Percentiles rank a stretch among this genome's conserved stretches.
These are phyloP conservation scores for Aurifilum marmelostoma DNA, from an alignment of 2,329 filamentous ascomycete genomes.

Conservation along the genomic window DNA sequence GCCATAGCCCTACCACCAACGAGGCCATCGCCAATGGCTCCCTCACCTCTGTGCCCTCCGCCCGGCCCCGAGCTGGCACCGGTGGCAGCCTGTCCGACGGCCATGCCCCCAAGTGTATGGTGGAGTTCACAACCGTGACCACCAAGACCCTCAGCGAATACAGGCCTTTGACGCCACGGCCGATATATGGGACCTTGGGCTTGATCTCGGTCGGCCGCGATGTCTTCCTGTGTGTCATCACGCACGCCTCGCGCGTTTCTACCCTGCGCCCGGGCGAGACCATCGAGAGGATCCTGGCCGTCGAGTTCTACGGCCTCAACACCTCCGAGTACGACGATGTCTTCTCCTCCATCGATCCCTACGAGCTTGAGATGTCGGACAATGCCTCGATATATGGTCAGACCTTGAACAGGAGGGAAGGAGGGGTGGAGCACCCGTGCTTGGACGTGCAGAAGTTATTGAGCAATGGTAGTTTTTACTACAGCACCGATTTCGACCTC, in stretches of 20 bases:
- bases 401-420: conserved; percentile 66
- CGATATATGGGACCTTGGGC: conserved; percentile 84
- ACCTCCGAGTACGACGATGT: conserved; percentile 84
- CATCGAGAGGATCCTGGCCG: conserved; percentile 81
- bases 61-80: conserved; percentile 44
- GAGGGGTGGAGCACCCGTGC: conserved; percentile 82
- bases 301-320: conserved; percentile 93
- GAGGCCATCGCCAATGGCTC: conserved; percentile 63
- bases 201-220: conserved; percentile 82
- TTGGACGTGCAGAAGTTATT: conserved; percentile 88
- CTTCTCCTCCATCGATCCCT: conserved; percentile 53
- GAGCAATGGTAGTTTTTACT: conserved; percentile 94
- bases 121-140: conserved; percentile 75
- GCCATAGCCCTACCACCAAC: conserved; percentile 70
- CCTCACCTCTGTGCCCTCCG: conserved; percentile 55
- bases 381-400: conserved; percentile 52
- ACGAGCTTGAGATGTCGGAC: conserved; percentile 54
- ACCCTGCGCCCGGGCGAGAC: conserved; percentile 85
- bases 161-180: conserved; percentile 71
- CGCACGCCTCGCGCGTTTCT: conserved; percentile 75
- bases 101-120: conserved; percentile 72
- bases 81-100: conserved; percentile 45
- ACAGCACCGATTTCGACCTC: conserved; percentile 96
- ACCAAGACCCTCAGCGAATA: conserved; percentile 74
- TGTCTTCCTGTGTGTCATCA: conserved; percentile 90